Evolutionary conservation across 441 rosid genomes (phyloP), one percentile per base, ranked within the genome.

Genomic region (Raphanus hybrid): DNA sequence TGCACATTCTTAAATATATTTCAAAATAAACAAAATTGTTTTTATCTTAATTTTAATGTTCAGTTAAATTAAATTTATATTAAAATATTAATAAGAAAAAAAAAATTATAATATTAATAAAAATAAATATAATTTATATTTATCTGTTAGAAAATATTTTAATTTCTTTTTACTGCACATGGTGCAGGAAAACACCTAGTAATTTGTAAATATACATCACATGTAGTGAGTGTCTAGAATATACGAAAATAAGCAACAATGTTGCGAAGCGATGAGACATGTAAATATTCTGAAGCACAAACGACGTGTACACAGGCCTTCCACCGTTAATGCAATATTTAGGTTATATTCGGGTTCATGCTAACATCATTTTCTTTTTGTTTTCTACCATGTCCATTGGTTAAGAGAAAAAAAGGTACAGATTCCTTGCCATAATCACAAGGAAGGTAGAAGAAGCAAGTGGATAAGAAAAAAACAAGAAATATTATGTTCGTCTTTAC

Each of bases 291-390:
- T 10, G 4, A 48, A 75, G 80, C 61, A 80, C 58, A 75, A 74
- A 59, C 43, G 37, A 71, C 80, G 77, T 83, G 78, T 75, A 77
- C 84, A 83, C 82, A 45, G 71, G 82, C 48, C 75, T 80, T 34
- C 52, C 84, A 74, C 82, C 70, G 70, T 76, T 64, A 26, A 68
- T 76, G 43, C 74, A 55, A 59, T 59, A 15, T 27, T 78, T 66
- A 12, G 67, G 67, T 74, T 59, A 70, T 63, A 60, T 74, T 69
- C 75, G 48, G 20, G 57, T 81, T 61, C 64, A 23, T 43, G 18
- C 20, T 27, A 63, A 64, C 70, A 70, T 39, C 15, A 26, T 16
- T 26, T 70, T 39, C 63, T 64, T 70, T 16, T 11, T 6, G 3
- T 1, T 5, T 29, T 55, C 15, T 45, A 45, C 14, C 54, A 11